A percentile compares a stretch with the other conserved stretches of the same genome.
Evolutionary conservation across 805 yeast genomes (phyloP).

Genomic region (Teunomyces barrocoloradensis): DNA sequence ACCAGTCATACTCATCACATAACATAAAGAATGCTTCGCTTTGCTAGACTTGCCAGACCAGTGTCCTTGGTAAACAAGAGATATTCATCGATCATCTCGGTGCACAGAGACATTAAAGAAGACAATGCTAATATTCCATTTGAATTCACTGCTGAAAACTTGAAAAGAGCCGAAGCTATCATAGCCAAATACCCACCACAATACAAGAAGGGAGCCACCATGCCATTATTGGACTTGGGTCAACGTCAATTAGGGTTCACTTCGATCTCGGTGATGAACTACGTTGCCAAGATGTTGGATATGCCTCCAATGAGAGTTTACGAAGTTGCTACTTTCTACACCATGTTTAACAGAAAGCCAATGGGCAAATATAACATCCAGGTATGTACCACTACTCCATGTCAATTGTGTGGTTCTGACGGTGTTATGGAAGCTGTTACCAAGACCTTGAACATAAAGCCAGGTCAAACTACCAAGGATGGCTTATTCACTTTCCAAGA

Average conservation of each 20-base stretch:
- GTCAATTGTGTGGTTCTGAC: constrained; percentile 82
- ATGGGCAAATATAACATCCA: constrained; percentile 83
- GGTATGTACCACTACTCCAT: constrained; percentile 87
- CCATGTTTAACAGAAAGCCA: constrained; percentile 85
- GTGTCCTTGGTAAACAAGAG: constrained; percentile 21
- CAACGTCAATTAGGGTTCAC: constrained; percentile 87
- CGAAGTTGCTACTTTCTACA: constrained; percentile 88
- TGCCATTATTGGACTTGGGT: constrained; percentile 84
- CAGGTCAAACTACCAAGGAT: constrained; percentile 77
- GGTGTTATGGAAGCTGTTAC: constrained; percentile 70
- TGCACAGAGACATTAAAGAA: constrained; percentile 69
- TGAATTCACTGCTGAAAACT: constrained; percentile 66
- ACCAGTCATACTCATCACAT: constrained; percentile 1
- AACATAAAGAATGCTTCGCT: constrained; percentile 20
- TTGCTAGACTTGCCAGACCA: constrained; percentile 13
- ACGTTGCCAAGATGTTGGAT: constrained; percentile 78
- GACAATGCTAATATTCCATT: constrained; percentile 70
- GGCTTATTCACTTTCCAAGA: constrained; percentile 77
- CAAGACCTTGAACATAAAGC: constrained; percentile 57
- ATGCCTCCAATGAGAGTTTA: constrained; percentile 95
- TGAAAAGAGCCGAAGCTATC: constrained; percentile 65
- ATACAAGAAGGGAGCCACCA: constrained; percentile 82
- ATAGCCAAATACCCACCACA: constrained; percentile 81
- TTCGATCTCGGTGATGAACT: constrained; percentile 84
- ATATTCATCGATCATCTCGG: constrained; percentile 46